These are phyloP conservation scores for Ganoderma boninense DNA, from an alignment of 1,284 basidiomycete species.

Conservation along the genomic window DNA sequence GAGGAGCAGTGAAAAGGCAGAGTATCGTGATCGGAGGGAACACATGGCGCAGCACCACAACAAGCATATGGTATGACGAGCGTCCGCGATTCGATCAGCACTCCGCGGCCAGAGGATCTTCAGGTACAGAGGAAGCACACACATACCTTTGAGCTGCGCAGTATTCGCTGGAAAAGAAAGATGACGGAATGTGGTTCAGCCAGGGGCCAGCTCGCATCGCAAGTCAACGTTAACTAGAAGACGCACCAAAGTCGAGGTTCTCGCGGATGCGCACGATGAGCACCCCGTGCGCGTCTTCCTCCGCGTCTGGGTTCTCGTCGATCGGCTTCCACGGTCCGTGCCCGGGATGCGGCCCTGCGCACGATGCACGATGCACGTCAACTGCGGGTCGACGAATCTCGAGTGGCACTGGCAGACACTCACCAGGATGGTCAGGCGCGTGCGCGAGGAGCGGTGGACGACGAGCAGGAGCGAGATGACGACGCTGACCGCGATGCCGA, in stretches of 20 bases:
- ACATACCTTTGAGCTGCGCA: conserved; percentile 82
- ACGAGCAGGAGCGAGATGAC: conserved; percentile 86
- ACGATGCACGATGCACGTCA: not conserved
- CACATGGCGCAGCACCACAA: not conserved
- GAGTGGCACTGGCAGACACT: conserved; percentile 23
- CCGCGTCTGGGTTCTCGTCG: conserved; percentile 79
- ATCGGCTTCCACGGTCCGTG: conserved; percentile 85
- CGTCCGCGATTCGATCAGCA: conserved; percentile 2
- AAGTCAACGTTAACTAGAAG: too few species aligned
- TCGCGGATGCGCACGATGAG: conserved; percentile 86
- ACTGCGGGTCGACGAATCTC: too few species aligned
- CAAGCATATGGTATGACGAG: not conserved
- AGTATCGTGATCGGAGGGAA: not conserved
- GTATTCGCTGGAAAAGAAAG: conserved; percentile 73
- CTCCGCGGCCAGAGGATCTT: not conserved
- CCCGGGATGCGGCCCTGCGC: conserved; percentile 80
- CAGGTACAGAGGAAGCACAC: conserved; percentile 15
- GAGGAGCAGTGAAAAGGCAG: not conserved
- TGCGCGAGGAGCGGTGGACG: conserved; percentile 85
- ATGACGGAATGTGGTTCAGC: conserved; percentile 7
- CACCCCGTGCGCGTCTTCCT: conserved; percentile 80
- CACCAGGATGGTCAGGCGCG: conserved; percentile 76
- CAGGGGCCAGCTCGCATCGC: not conserved
- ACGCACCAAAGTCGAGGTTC: conserved; percentile 81
- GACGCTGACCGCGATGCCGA: conserved; percentile 86